Evolutionary conservation across 108 stramenopile genomes (phyloP), one percentile per base, ranked within the genome.

Genomic region (Licmophora abbreviata): DNA sequence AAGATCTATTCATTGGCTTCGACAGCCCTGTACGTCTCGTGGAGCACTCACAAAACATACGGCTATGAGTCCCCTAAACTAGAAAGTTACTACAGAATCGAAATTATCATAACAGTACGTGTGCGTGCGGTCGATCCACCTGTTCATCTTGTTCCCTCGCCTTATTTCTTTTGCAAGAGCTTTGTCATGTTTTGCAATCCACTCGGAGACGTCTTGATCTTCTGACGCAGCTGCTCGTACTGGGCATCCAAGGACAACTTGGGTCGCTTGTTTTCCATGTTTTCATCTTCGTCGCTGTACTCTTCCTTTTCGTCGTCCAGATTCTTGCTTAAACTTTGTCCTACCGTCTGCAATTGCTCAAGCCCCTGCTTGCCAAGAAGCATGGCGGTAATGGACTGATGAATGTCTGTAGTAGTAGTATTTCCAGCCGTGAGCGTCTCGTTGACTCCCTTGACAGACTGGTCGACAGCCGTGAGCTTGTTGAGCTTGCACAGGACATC

Each of bases 201-300:
- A n/a, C 26, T 25, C 21, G 1, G 14, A 21, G 44, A 26, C 1
- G 24, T 46, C 3, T 46, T 46, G 3, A 25, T 46, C 24, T 14
- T 46, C 28, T 61, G 29, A 5, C 50, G 54, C 32, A 56, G 58
- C 28, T 42, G 44, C 4, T 24, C 36, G 32, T 69, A 69, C 4
- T 25, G 46, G 22, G 62, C 59, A 36, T 58, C 56, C 37, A 62
- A 20, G 14, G 56, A 28, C 29, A 69, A 35, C 4, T 18, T 24
- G 27, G 14, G 41, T 34, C 31, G 36, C 38, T 49, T 64, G 0
- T 24, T 10, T 45, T 56, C 55, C 21, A 41, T 24, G 0, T 43
- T 42, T 0, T 37, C 37, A 0, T 47, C 59, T 0, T 37, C 26
- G 27, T 23, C 22, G 31, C 46, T 20, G 10, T 43, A 17, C 0